These are phyloP conservation scores for Mucor irregularis DNA, from an alignment of 371 early-diverging fungal species.

Conservation along the genomic window DNA sequence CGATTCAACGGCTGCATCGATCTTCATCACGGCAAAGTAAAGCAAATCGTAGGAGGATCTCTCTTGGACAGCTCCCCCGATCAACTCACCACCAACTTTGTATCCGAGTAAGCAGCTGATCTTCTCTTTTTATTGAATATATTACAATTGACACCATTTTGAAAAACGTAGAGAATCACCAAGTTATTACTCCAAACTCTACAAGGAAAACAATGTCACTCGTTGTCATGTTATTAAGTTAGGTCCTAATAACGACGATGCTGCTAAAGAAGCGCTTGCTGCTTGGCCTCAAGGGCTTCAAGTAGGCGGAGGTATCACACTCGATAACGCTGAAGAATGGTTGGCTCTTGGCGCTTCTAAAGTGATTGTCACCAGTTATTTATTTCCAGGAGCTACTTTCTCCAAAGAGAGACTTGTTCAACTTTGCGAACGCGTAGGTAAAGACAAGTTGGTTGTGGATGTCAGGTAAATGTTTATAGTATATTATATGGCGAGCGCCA, in stretches of 20 bases:
- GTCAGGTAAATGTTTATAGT: slow-evolving; percentile 54
- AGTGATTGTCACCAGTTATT: slow-evolving; percentile 94
- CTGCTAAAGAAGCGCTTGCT: slow-evolving; percentile 79
- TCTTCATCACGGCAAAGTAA: slow-evolving; percentile 94
- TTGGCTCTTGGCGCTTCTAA: slow-evolving; percentile 84
- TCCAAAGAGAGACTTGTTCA: slow-evolving; percentile 62
- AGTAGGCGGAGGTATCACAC: slow-evolving; percentile 93
- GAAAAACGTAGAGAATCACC: slow-evolving; percentile 74
- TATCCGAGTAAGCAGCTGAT: slow-evolving; percentile 61
- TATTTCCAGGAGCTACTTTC: slow-evolving; percentile 85
- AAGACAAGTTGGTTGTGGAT: slow-evolving; percentile 87
- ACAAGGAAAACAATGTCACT: slow-evolving; percentile 64
- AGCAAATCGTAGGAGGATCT: slow-evolving; percentile 97
- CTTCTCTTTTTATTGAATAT: neutral
- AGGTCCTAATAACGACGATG: slow-evolving; percentile 86
- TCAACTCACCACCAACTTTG: slow-evolving; percentile 87
- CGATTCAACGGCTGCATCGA: slow-evolving; percentile 96
- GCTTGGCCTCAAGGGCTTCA: slow-evolving; percentile 90
- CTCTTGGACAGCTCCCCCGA: slow-evolving; percentile 69
- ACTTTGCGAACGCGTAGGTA: slow-evolving; percentile 69
- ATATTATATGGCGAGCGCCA: neutral
- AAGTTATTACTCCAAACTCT: slow-evolving; percentile 78
- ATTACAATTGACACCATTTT: neutral
- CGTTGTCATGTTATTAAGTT: slow-evolving; percentile 96
- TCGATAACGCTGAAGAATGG: slow-evolving; percentile 88